Base-by-base conservation (phyloP, 2,329 filamentous ascomycete genomes). In the Pyrenophora graminea region DNA sequence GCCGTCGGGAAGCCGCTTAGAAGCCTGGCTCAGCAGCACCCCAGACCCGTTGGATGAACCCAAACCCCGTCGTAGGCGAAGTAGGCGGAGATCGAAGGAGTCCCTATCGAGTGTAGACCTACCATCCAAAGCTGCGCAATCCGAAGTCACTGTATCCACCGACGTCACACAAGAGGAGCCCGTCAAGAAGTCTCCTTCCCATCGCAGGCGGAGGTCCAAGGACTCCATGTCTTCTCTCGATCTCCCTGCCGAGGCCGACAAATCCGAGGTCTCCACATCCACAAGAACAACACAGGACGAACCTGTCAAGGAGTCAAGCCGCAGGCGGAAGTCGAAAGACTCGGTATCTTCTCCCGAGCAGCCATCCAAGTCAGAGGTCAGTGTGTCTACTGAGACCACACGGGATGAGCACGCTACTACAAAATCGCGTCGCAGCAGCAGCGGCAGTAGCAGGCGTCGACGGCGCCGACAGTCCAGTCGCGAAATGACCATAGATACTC, bases 11-110 rank as follows among this genome's bases (percentile, higher is more conserved):
- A 79, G 64, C 45, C 82, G 82, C 40, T 80, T 87, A 21, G 82
- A 86, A 68, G 81, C 83, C 41, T 87, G 85, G 85, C 77, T 87
- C 5, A 79, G 79, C 2, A 75, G 74, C 45, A 83, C 82, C 2
- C 76, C 79, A 7, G 82, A 85, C 66, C 80, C 82, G 2, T 82
- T 84, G 51, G 53, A 78, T 40, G 79, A 82, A n/a, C 66, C 74
- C 42, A 76, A 76, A 31, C 69, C 72, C 3, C 69, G 69, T 21
- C 68, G 69, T 23, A 58, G 67, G 34, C 60, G 61, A 40, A 55
- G 49, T 13, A 30, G 27, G 10, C 27, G 27, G 40, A 46, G 44
- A 39, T 70, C 70, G 7, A 70, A 66, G 42, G 68, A 69, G 19
- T 64, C 68, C 4, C 42, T 64, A 12, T 70, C 69, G 0, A 70